Conservation (phyloP, 2,329 filamentous ascomycete genomes). For the Rasamsonia emersonii region DNA sequence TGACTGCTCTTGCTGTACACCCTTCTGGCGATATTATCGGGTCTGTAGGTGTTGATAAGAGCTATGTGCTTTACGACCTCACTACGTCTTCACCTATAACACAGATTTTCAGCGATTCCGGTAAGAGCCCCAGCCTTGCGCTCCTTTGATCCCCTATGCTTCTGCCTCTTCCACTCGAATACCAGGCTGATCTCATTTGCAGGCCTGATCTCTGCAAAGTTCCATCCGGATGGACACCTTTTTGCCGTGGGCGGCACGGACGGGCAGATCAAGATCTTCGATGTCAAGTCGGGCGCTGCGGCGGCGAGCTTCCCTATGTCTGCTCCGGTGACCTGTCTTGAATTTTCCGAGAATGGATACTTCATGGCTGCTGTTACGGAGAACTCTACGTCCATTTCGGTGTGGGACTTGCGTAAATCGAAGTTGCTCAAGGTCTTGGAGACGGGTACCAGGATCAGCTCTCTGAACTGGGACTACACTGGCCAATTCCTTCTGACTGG, state of each 20-base stretch:
- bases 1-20: conserved; percentile 69
- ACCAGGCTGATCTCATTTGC: conserved; percentile 14
- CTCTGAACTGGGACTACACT: conserved; percentile 84
- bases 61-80: conserved; percentile 82
- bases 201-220: conserved; percentile 69
- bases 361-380: conserved; percentile 83
- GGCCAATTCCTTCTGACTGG: conserved; percentile 84
- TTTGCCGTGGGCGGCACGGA: conserved; percentile 73
- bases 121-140: conserved; percentile 55
- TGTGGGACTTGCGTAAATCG: conserved; percentile 88
- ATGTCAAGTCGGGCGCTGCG: conserved; percentile 68
- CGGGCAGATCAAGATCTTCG: conserved; percentile 80
- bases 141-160: neutral
- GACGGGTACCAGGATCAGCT: conserved; percentile 66
- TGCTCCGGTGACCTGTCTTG: conserved; percentile 63
- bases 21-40: conserved; percentile 75
- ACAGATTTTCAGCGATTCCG: conserved; percentile 69
- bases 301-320: conserved; percentile 62
- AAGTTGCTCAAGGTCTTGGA: conserved; percentile 78
- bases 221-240: conserved; percentile 95
- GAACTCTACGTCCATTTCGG: conserved; percentile 66
- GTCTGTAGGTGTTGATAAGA: conserved; percentile 86
- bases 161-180: conserved; percentile 1
- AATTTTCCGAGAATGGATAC: conserved; percentile 93
- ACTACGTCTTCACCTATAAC: conserved; percentile 58